These are phyloP conservation scores for Lentinula raphanica DNA, from an alignment of 768 basidiomycete species.

Conservation along the genomic window DNA sequence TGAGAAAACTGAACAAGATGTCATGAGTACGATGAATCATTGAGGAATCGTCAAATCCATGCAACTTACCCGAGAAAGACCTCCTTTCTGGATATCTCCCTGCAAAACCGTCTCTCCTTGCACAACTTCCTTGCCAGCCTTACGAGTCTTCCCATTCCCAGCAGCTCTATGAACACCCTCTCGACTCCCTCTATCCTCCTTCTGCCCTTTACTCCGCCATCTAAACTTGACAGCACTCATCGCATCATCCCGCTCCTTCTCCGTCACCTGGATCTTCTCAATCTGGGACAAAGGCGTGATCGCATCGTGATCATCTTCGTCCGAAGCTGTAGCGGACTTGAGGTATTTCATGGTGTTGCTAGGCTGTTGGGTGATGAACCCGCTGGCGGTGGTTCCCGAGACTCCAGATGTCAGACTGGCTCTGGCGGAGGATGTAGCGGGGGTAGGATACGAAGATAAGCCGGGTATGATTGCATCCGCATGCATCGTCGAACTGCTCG, in stretches of 20 bases:
- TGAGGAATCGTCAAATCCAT: not conserved
- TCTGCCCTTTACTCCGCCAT: conserved; percentile 45
- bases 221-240: conserved; percentile 62
- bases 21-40: not conserved
- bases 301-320: conserved; percentile 14
- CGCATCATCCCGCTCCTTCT: conserved; percentile 73
- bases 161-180: not conserved
- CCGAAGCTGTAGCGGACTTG: not conserved
- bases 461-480: not conserved
- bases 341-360: not conserved
- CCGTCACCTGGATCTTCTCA: conserved; percentile 46
- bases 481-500: not conserved
- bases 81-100: not conserved
- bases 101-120: not conserved
- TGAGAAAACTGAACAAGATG: not conserved
- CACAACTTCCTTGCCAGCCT: not conserved
- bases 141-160: not conserved
- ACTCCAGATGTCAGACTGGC: not conserved
- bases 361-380: not conserved
- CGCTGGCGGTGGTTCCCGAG: not conserved
- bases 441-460: not conserved
- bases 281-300: not conserved
- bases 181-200: not conserved
- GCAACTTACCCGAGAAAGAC: not conserved
- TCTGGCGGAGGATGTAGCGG: not conserved